phyloP scores from a whole-genome alignment of 1,139 yeast genomes.

The Trichomonascaceae sp. region DNA sequence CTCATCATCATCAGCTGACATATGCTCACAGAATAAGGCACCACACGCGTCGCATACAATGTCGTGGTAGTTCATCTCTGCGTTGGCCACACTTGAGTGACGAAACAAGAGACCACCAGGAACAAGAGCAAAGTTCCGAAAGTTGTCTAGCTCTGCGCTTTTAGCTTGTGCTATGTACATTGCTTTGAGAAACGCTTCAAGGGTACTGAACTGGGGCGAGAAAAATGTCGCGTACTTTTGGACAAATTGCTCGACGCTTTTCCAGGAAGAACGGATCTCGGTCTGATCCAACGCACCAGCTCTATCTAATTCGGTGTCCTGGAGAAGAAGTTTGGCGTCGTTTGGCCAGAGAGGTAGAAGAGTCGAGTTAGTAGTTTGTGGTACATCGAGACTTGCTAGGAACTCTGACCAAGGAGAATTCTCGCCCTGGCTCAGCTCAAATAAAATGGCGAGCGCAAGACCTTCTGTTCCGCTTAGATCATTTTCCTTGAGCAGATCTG shows the following conservation, averaged over 20 bases:
- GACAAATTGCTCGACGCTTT: slow-evolving; percentile 27
- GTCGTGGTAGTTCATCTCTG: slow-evolving; percentile 60
- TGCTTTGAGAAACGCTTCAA: slow-evolving; percentile 22
- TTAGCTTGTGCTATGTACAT: slow-evolving; percentile 46
- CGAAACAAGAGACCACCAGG: slow-evolving; percentile 90
- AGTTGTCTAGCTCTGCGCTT: slow-evolving; percentile 69
- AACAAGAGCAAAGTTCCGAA: slow-evolving; percentile 61
- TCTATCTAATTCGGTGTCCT: slow-evolving; percentile 56
- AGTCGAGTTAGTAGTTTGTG: slow-evolving; percentile 18
- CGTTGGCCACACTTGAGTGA: slow-evolving; percentile 46
- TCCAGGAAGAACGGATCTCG: slow-evolving; percentile 45
- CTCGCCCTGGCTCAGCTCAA: slow-evolving; percentile 43
- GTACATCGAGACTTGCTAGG: slow-evolving; percentile 40
- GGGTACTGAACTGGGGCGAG: slow-evolving; percentile 13
- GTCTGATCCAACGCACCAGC: slow-evolving; percentile 48
- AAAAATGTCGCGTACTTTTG: slow-evolving; percentile 14
- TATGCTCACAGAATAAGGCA: slow-evolving; percentile 29
- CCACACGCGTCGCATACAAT: slow-evolving; percentile 72
- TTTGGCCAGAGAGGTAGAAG: slow-evolving; percentile 44
- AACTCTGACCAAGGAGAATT: slow-evolving; percentile 69
- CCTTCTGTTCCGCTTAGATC: slow-evolving; percentile 53
- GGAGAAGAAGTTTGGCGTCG: slow-evolving; percentile 33
- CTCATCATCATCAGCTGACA: slow-evolving; percentile 19
- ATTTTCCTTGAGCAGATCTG: slow-evolving; percentile 53
- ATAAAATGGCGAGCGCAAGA: slow-evolving; percentile 54